Evolutionary conservation across 2,329 filamentous ascomycete species (phyloP), one percentile per base, ranked within the genome.

Genomic region (Paracorniculantispora psalliotae): DNA sequence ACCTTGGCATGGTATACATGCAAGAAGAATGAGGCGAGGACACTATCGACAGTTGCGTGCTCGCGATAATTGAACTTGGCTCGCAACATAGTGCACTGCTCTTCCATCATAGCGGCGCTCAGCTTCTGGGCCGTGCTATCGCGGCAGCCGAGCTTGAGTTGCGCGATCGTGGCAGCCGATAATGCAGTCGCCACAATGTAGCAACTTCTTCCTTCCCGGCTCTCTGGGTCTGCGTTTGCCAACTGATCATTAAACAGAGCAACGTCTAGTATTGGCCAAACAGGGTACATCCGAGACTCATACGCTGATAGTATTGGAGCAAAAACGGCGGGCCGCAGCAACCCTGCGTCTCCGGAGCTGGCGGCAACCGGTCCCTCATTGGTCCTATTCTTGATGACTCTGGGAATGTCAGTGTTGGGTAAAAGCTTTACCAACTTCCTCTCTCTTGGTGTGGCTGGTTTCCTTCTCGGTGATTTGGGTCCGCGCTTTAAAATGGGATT

Each of bases 391-490:
- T 6, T 15, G 17, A 37, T 37, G 7, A 13, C 33, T 8, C 33
- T 5, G 33, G 33, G 33, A 13, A 6, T 33, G 12, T 9, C 10
- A 13, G 4, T 37, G 5, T 4, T 15, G 12, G 33, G 41, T 19
- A 44, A 23, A 4, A 44, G 4, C 7, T 3, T 21, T 44, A n/a
- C 7, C n/a, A 44, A 17, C n/a, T 44, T 44, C 21, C 41, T 19
- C 9, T 19, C 41, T 19, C 25, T n/a, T 48, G 25, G 21, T 19
- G 76, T 68, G 67, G 51, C 64, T 67, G 57, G 63, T 68, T 56
- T 65, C n/a, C 63, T 49, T 73, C 64, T 15, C 70, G 69, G 4
- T 69, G 48, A 13, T 26, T 62, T 62, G 39, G 61, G 61, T 12
- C 61, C 61, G n/a, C 61, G 61, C 41, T 62, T 62, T 21, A 61